A percentile compares a stretch with the other conserved stretches of the same genome.
Evolutionary conservation across 345 rosid species (phyloP).

Genomic region (Aquilaria malaccensis): DNA sequence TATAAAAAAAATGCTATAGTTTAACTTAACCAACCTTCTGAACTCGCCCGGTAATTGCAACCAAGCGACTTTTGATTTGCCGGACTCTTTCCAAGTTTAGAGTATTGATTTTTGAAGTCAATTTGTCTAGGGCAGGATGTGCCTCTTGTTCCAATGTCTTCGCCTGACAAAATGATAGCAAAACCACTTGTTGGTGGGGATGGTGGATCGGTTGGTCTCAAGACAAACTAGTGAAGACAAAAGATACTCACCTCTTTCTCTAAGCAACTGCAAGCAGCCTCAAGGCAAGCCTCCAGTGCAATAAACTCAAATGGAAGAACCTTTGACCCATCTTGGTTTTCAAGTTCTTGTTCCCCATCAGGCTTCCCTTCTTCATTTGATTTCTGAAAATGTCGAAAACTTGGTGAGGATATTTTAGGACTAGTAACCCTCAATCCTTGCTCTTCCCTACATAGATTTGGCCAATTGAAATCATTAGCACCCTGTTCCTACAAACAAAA

Average conservation of each 20-base stretch:
- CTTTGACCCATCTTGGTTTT: slow-evolving; percentile 48
- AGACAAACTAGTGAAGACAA: background rate
- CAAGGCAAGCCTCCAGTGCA: slow-evolving; percentile 66
- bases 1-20: background rate
- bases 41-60: slow-evolving; percentile 64
- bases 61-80: slow-evolving; percentile 63
- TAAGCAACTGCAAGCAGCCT: slow-evolving; percentile 64
- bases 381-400: slow-evolving; percentile 22
- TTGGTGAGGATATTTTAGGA: slow-evolving; percentile 22
- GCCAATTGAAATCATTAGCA: slow-evolving; percentile 36
- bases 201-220: background rate
- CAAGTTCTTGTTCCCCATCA: slow-evolving; percentile 52
- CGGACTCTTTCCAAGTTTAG: slow-evolving; percentile 65
- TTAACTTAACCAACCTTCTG: slow-evolving; percentile 45
- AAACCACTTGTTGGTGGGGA: background rate
- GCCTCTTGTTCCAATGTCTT: slow-evolving; percentile 59
- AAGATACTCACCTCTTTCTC: slow-evolving; percentile 42
- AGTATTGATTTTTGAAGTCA: slow-evolving; percentile 69
- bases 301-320: slow-evolving; percentile 66
- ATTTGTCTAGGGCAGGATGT: slow-evolving; percentile 63
- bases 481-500: slow-evolving; percentile 40
- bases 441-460: slow-evolving; percentile 33
- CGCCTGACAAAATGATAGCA: slow-evolving; percentile 26
- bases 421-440: slow-evolving; percentile 23
- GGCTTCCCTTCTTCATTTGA: slow-evolving; percentile 33